Evolutionary conservation across 306 rosid species (phyloP).

Genomic region (Inga laurina): DNA sequence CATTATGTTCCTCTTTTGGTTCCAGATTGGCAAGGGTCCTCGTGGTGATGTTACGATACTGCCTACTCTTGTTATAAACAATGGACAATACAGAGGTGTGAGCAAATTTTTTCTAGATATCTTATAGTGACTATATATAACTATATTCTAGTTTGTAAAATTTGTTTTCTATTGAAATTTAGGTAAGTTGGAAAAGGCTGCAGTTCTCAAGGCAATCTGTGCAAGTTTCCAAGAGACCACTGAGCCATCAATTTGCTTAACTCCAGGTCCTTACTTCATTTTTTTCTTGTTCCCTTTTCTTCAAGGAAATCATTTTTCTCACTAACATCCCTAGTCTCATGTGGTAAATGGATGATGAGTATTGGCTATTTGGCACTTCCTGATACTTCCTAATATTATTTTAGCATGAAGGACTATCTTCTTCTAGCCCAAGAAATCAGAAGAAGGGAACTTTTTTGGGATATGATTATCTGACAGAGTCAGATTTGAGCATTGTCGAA

Average conservation of each 20-base stretch:
- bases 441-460: not conserved
- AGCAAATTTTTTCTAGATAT: slow-evolving; percentile 17
- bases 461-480: too few species aligned
- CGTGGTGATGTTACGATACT: slow-evolving; percentile 97
- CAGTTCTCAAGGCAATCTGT: slow-evolving; percentile 93
- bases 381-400: not conserved
- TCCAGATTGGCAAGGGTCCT: slow-evolving; percentile 85
- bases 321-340: not conserved
- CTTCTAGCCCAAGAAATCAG: not conserved
- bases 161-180: slow-evolving; percentile 24
- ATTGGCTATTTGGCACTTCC: not conserved
- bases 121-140: not conserved
- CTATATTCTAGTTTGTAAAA: slow-evolving; percentile 9
- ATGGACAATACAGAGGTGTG: slow-evolving; percentile 88
- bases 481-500: too few species aligned
- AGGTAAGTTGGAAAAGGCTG: slow-evolving; percentile 85
- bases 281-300: not conserved
- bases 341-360: not conserved
- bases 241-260: slow-evolving; percentile 89
- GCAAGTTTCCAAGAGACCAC: slow-evolving; percentile 89
- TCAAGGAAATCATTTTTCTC: not conserved
- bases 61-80: slow-evolving; percentile 92
- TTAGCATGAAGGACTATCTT: not conserved
- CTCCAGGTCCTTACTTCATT: slow-evolving; percentile 55
- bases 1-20: slow-evolving; percentile 31